Conservation (phyloP, 140 eudicot genomes). For the Eryngium alpinum region DNA sequence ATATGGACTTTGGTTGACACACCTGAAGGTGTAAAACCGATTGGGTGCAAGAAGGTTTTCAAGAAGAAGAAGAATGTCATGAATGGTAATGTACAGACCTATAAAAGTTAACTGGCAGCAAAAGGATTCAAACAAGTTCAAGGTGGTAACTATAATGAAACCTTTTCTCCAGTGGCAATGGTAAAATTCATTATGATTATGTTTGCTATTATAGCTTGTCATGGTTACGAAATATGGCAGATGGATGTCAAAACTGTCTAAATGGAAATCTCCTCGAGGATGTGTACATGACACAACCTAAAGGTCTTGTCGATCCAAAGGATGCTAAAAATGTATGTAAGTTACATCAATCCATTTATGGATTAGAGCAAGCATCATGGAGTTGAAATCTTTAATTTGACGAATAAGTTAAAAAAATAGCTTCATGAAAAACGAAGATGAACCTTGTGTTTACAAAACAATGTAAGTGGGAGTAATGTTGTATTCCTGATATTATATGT, state of each 20-base stretch:
- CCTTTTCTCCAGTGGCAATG: constrained; percentile 11
- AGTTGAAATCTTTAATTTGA: constrained; percentile 18
- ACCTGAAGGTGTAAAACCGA: not conserved
- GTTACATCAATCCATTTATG: constrained; percentile 21
- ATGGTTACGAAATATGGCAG: not conserved
- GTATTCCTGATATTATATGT: constrained; percentile 9
- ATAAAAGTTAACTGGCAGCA: not conserved
- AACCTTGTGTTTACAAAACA: constrained; percentile 14
- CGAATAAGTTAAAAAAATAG: constrained; percentile 14
- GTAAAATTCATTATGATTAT: constrained; percentile 11
- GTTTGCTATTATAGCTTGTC: not conserved
- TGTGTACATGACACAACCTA: constrained; percentile 1
- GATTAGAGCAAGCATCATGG: constrained; percentile 20
- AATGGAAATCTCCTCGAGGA: not conserved
- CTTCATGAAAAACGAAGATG: not conserved
- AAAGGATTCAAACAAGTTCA: not conserved
- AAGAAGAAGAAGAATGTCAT: not conserved
- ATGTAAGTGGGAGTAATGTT: constrained; percentile 2
- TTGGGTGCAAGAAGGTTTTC: not conserved
- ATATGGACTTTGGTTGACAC: too few species aligned
- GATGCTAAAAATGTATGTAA: constrained; percentile 16
- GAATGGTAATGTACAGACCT: not conserved
- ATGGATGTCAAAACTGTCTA: not conserved
- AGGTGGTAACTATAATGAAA: constrained; percentile 1
- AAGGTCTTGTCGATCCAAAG: not conserved